Base-by-base conservation (phyloP, 371 early-diverging fungal species). In the Syncephalastrum sp. region DNA sequence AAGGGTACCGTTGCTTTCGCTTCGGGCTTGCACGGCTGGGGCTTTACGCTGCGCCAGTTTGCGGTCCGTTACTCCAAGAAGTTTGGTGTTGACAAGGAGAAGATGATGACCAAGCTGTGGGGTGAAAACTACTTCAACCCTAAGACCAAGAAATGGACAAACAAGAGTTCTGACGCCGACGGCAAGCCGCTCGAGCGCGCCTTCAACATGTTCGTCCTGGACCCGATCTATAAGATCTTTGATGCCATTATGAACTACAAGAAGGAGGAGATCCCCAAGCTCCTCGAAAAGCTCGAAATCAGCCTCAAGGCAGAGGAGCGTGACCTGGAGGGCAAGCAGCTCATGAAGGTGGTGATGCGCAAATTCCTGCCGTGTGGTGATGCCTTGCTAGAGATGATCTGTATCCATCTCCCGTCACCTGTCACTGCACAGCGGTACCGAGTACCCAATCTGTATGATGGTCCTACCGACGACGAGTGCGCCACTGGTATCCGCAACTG, bases 11-110 rank as follows among this genome's bases (percentile, higher is more conserved):
- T 99, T 60, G 97, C 98, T 56, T 99, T 99, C 76, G 98, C 97
- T 64, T 98, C 98, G 64, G 99, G 97, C 81, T 90, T 99, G 51
- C 99, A 98, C 85, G 99, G 97, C 54, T 99, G 99, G 99, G 99
- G 95, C 72, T 99, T 99, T 87, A 99, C 99, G 50, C 91, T 99
- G 44, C 94, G 93, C 61, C 96, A 96, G 79, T 98, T 99, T 65
- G 97, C 99, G 59, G 71, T 84, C 54, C 92, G 95, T 56, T 99
- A 98, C 81, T 73, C 96, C 71, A 93, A 96, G 85, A 94, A 95
- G 84, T 95, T 98, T 60, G 94, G 95, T 82, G 92, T 94, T 56
- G 93, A 93, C 77, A 83, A 87, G 65, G 81, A 84, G 64, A 96
- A 97, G 88, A 91, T 96, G 91, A 96, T 97, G 95, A 57, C 61